These are phyloP conservation scores for Trichoderma reesei DNA, from an alignment of 495 filamentous ascomycete species.

Conservation along the genomic window DNA sequence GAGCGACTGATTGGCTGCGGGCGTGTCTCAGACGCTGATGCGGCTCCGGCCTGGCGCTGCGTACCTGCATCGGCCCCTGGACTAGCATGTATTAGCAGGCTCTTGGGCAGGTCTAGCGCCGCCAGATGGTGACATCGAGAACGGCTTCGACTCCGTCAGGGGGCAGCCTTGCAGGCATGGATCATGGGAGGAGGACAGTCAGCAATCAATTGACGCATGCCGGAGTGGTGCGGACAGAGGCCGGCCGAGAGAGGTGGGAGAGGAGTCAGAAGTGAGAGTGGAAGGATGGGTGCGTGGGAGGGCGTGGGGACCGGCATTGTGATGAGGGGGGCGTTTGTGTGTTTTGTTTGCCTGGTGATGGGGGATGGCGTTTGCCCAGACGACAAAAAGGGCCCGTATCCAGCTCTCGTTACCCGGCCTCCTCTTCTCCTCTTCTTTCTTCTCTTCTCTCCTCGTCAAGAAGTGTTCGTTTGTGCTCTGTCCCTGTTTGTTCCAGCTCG, in stretches of 20 bases:
- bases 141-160: background rate
- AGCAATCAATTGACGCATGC: background rate
- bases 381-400: constrained; percentile 4
- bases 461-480: background rate
- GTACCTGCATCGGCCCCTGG: constrained; percentile 8
- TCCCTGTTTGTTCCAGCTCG: constrained; percentile 16
- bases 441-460: constrained; percentile 23
- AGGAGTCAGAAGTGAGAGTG: too few relatives aligned
- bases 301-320: background rate
- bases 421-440: constrained; percentile 18
- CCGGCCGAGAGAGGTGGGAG: too few relatives aligned
- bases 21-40: background rate
- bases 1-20: background rate
- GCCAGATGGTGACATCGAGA: background rate
- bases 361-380: background rate
- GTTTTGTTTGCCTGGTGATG: background rate
- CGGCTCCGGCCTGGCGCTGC: background rate
- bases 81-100: background rate
- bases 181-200: background rate
- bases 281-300: background rate
- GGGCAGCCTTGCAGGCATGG: background rate
- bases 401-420: constrained; percentile 2
- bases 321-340: too few relatives aligned
- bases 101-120: background rate
- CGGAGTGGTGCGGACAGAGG: too few relatives aligned